Evolutionary conservation across 1,139 yeast genomes (phyloP).

Genomic region (Saccharomyces pastorianus): DNA sequence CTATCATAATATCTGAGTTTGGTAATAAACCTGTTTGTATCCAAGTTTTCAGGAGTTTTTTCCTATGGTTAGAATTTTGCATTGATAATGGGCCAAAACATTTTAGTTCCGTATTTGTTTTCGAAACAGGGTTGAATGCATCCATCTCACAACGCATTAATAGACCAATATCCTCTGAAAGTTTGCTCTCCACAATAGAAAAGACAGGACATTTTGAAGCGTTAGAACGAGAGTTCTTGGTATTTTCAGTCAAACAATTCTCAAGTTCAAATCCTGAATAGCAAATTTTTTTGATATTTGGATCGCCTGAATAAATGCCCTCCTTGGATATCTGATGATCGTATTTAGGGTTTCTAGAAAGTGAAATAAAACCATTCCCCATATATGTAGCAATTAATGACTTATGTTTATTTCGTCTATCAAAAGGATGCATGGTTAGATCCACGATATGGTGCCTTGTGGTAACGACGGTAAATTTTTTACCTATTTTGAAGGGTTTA

Average conservation of each 20-base stretch:
- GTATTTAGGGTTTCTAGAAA: slow-evolving; percentile 14
- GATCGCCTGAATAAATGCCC: slow-evolving; percentile 9
- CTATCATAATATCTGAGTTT: slow-evolving; percentile 24
- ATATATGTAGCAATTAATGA: slow-evolving; percentile 14
- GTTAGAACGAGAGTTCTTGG: neutral
- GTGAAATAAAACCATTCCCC: slow-evolving; percentile 14
- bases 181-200: slow-evolving; percentile 21
- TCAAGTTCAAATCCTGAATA: slow-evolving; percentile 31
- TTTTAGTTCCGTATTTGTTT: slow-evolving; percentile 26
- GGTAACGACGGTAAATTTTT: slow-evolving; percentile 19
- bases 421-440: slow-evolving; percentile 22
- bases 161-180: slow-evolving; percentile 16
- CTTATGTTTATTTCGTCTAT: slow-evolving; percentile 5
- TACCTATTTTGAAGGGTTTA: slow-evolving; percentile 6
- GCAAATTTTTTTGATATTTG: slow-evolving; percentile 16
- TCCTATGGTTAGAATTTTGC: slow-evolving; percentile 20
- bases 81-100: slow-evolving; percentile 22
- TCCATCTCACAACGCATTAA: slow-evolving; percentile 30
- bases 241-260: slow-evolving; percentile 14
- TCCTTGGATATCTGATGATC: slow-evolving; percentile 1
- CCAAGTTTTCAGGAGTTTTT: slow-evolving; percentile 29
- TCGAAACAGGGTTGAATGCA: slow-evolving; percentile 17
- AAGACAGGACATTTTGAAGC: slow-evolving; percentile 11
- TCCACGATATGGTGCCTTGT: slow-evolving; percentile 29
- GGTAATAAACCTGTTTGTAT: slow-evolving; percentile 27